These are phyloP conservation scores for Coemansia reversa DNA, from an alignment of 192 early-diverging fungal species.

Conservation along the genomic window DNA sequence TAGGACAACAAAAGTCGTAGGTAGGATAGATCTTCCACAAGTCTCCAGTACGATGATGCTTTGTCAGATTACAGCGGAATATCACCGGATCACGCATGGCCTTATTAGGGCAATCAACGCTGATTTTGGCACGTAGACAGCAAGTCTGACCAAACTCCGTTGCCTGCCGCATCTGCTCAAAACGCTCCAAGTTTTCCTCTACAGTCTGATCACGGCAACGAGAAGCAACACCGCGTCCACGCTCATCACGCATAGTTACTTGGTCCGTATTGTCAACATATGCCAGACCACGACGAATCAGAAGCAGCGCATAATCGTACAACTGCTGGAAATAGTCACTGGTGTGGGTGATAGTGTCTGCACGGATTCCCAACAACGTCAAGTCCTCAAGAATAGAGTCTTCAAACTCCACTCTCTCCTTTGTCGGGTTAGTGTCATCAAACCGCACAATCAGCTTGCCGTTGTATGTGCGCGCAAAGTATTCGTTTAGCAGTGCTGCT, in stretches of 20 bases:
- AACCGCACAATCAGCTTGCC: slow-evolving; percentile 95
- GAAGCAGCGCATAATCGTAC: slow-evolving; percentile 77
- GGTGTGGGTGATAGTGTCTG: slow-evolving; percentile 79
- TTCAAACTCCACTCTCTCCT: slow-evolving; percentile 97
- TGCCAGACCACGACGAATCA: slow-evolving; percentile 87
- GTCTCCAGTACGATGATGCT: slow-evolving; percentile 87
- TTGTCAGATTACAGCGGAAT: slow-evolving; percentile 85
- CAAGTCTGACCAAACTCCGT: slow-evolving; percentile 79
- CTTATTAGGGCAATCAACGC: slow-evolving; percentile 82
- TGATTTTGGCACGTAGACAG: slow-evolving; percentile 95
- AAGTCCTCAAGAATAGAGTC: slow-evolving; percentile 94
- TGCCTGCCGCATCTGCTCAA: slow-evolving; percentile 88
- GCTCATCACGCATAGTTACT: slow-evolving; percentile 83
- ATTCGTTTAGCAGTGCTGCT: slow-evolving; percentile 96
- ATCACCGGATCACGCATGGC: slow-evolving; percentile 96
- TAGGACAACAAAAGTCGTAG: slow-evolving; percentile 98
- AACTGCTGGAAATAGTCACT: slow-evolving; percentile 90
- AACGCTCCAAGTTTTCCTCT: slow-evolving; percentile 87
- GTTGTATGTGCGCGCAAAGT: slow-evolving; percentile 87
- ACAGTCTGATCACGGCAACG: slow-evolving; percentile 80
- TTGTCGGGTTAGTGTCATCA: slow-evolving; percentile 97
- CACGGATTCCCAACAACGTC: slow-evolving; percentile 78
- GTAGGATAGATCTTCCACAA: slow-evolving; percentile 98
- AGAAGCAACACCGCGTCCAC: slow-evolving; percentile 78
- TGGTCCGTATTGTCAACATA: slow-evolving; percentile 93